phyloP scores from a whole-genome alignment of 148 eudicot species.

The Pharnaceum exiguum region DNA sequence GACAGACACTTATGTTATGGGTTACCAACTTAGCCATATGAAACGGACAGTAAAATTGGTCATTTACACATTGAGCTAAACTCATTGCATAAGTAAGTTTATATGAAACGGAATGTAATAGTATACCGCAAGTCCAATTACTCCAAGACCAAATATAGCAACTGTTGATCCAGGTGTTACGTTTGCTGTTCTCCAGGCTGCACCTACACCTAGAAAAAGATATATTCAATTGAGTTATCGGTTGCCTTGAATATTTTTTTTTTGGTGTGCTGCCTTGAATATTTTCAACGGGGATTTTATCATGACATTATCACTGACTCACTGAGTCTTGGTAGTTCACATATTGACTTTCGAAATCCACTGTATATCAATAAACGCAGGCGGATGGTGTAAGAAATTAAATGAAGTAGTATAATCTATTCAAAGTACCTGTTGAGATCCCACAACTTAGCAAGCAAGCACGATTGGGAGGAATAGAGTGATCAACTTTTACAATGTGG shows the following conservation, averaged over 20 bases:
- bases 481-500: constrained; percentile 25
- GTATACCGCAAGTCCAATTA: constrained; percentile 44
- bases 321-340: too few species aligned
- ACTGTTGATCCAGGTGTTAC: constrained; percentile 39
- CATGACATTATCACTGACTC: too few species aligned
- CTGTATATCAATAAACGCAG: not conserved
- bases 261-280: too few species aligned
- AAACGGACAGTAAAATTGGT: too few species aligned
- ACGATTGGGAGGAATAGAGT: constrained; percentile 29
- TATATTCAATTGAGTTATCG: too few species aligned
- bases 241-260: too few species aligned
- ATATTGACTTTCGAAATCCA: too few species aligned
- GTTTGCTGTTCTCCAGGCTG: constrained; percentile 38
- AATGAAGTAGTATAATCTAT: not conserved
- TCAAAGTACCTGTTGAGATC: constrained; percentile 28
- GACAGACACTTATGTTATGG: not conserved
- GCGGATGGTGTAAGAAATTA: too few species aligned
- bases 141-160: constrained; percentile 46
- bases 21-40: too few species aligned
- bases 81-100: too few species aligned
- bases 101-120: not conserved
- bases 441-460: constrained; percentile 42
- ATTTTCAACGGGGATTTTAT: too few species aligned
- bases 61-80: too few species aligned
- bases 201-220: constrained; percentile 35